A percentile compares a stretch with the other conserved stretches of the same genome.
Evolutionary conservation across 2,329 filamentous ascomycete species (phyloP).

Genomic region (Sclerotinia borealis): DNA sequence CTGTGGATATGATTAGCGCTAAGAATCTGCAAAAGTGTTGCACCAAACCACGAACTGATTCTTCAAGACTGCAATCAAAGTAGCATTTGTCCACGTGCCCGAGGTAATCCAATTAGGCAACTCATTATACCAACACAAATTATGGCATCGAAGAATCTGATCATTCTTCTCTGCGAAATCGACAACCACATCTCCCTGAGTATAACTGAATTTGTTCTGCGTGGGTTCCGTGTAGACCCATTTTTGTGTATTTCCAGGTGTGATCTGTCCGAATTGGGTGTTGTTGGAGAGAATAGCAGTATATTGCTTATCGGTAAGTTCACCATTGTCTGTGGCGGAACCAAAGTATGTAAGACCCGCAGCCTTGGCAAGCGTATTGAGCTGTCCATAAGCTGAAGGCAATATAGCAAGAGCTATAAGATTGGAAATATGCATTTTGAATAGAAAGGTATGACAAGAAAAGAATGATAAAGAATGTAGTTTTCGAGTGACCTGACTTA

Average conservation of each 20-base stretch:
- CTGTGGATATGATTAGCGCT: background rate
- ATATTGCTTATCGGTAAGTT: constrained; percentile 45
- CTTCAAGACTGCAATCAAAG: constrained; percentile 50
- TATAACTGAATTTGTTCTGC: constrained; percentile 51
- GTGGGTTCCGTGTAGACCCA: constrained; percentile 57
- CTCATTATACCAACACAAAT: constrained; percentile 45
- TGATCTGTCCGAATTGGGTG: constrained; percentile 58
- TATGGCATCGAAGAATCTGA: constrained; percentile 58
- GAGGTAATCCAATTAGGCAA: constrained; percentile 47
- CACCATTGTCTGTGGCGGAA: constrained; percentile 52
- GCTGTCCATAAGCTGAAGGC: constrained; percentile 16
- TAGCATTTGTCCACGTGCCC: constrained; percentile 50
- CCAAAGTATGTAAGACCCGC: constrained; percentile 49
- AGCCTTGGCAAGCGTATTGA: constrained; percentile 41
- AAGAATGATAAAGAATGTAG: background rate
- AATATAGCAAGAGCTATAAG: constrained; percentile 12
- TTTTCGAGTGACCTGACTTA: constrained; percentile 5
- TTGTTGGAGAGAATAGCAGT: constrained; percentile 47
- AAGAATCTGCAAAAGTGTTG: too few species aligned
- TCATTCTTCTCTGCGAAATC: constrained; percentile 42
- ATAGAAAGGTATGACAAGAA: background rate
- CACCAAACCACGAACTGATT: constrained; percentile 37
- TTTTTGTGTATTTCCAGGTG: constrained; percentile 58
- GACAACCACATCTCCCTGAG: constrained; percentile 49
- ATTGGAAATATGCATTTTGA: constrained; percentile 14